Evolutionary conservation across 257 asterid species (phyloP).

Genomic region (Solanum dulcamara): DNA sequence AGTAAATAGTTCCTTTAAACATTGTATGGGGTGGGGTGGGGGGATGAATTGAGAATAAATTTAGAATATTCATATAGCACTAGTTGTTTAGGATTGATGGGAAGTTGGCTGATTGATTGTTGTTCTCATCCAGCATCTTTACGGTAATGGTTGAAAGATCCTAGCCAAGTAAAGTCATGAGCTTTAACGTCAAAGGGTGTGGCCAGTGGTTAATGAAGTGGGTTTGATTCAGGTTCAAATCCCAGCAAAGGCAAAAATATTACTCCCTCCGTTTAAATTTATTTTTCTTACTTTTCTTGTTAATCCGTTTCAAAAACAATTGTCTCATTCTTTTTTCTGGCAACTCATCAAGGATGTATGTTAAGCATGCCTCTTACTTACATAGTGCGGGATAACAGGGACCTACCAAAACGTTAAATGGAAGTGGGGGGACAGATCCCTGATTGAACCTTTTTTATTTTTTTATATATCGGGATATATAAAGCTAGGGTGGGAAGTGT

Average conservation of each 20-base stretch:
- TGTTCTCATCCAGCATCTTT: background rate
- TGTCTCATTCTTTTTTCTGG: background rate
- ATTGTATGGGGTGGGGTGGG: background rate
- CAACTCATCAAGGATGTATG: background rate
- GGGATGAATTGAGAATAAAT: background rate
- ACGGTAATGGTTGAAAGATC: background rate
- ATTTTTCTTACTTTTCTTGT: background rate
- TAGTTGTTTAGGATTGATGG: background rate
- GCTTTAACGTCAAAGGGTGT: background rate
- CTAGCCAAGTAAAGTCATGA: background rate
- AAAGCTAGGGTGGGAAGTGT: background rate
- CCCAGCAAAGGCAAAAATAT: background rate
- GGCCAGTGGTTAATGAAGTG: background rate
- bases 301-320: too few relatives aligned
- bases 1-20: background rate
- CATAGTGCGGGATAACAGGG: background rate
- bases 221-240: background rate
- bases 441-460: background rate
- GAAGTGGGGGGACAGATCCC: background rate
- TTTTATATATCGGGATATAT: background rate
- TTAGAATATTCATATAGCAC: background rate
- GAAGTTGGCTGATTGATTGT: background rate
- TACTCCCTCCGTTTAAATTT: background rate
- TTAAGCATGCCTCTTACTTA: background rate
- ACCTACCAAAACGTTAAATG: background rate